A percentile compares a stretch with the other conserved stretches of the same genome.
Evolutionary conservation across 805 yeast genomes (phyloP).

Genomic region (Debaryomyces hansenii): DNA sequence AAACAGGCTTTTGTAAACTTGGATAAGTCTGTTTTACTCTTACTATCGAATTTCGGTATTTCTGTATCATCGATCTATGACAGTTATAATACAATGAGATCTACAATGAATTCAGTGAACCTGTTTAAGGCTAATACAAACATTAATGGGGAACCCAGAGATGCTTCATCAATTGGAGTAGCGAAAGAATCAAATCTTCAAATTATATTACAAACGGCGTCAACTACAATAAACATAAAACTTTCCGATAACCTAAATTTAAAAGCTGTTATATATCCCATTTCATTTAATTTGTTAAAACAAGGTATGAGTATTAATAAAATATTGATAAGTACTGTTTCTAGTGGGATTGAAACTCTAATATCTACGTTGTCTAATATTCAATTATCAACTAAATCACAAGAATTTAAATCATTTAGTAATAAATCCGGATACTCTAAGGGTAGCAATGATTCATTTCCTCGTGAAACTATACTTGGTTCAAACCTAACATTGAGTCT

Average conservation of each 20-base stretch:
- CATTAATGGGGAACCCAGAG: not conserved
- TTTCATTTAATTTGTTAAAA: conserved; percentile 39
- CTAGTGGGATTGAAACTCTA: conserved; percentile 7
- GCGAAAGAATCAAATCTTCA: conserved; percentile 12
- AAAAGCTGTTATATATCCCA: conserved; percentile 38
- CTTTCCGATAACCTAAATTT: conserved; percentile 19
- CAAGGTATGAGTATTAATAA: conserved; percentile 34
- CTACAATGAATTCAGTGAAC: conserved; percentile 5
- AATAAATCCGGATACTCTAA: conserved; percentile 9
- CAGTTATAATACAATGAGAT: conserved; percentile 13
- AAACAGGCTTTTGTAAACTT: conserved; percentile 34
- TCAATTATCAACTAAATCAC: conserved; percentile 20
- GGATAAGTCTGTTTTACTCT: conserved; percentile 21
- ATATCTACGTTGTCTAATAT: conserved; percentile 26
- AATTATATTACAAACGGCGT: conserved; percentile 41
- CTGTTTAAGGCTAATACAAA: not conserved
- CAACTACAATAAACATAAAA: conserved; percentile 24
- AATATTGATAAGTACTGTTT: conserved; percentile 19
- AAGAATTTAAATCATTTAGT: conserved; percentile 24
- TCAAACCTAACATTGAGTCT: conserved; percentile 15
- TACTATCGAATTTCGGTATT: conserved; percentile 24
- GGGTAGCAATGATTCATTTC: conserved; percentile 11
- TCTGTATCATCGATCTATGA: conserved; percentile 23
- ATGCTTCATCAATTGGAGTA: not conserved
- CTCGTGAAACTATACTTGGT: conserved; percentile 17